These are phyloP conservation scores for Xylaria venustula DNA, from an alignment of 495 filamentous ascomycete genomes.

Conservation along the genomic window DNA sequence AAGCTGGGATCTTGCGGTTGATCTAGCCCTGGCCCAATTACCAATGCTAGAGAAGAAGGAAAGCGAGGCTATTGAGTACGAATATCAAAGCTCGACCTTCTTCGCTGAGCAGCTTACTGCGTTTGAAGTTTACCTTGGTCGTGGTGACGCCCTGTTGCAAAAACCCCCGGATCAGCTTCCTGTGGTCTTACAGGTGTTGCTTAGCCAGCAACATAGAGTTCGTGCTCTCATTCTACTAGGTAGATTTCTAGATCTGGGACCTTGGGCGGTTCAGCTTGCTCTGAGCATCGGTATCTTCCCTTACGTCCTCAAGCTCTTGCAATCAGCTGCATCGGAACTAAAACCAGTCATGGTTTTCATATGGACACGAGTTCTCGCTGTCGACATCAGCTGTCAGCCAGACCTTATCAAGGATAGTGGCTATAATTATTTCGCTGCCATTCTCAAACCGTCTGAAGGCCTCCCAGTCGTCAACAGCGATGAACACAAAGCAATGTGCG, in stretches of 20 bases:
- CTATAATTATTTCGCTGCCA: conserved; percentile 91
- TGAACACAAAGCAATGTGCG: conserved; percentile 98
- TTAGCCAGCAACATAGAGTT: conserved; percentile 94
- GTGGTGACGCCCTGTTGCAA: conserved; percentile 75
- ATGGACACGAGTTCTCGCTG: conserved; percentile 94
- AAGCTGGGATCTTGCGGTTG: conserved; percentile 95
- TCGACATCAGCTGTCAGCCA: conserved; percentile 87
- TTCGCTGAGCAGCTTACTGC: conserved; percentile 97
- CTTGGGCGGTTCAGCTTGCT: conserved; percentile 96
- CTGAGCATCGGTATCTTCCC: conserved; percentile 98
- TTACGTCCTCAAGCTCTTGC: conserved; percentile 92
- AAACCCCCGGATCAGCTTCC: conserved; percentile 91
- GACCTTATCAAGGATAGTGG: conserved; percentile 95
- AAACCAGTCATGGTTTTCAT: conserved; percentile 99
- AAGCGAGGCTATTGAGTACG: conserved; percentile 72
- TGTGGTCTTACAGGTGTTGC: conserved; percentile 90
- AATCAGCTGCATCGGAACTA: conserved; percentile 89
- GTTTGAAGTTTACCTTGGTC: conserved; percentile 93
- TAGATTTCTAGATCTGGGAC: conserved; percentile 90
- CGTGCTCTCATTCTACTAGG: conserved; percentile 89
- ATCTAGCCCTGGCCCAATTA: conserved; percentile 91
- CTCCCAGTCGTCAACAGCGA: conserved; percentile 80
- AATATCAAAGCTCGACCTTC: conserved; percentile 92
- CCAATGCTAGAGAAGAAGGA: conserved; percentile 74
- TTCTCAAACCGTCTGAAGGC: conserved; percentile 78